Evolutionary conservation across 2,329 filamentous ascomycete genomes (phyloP).

Genomic region (Aureobasidium sp.): DNA sequence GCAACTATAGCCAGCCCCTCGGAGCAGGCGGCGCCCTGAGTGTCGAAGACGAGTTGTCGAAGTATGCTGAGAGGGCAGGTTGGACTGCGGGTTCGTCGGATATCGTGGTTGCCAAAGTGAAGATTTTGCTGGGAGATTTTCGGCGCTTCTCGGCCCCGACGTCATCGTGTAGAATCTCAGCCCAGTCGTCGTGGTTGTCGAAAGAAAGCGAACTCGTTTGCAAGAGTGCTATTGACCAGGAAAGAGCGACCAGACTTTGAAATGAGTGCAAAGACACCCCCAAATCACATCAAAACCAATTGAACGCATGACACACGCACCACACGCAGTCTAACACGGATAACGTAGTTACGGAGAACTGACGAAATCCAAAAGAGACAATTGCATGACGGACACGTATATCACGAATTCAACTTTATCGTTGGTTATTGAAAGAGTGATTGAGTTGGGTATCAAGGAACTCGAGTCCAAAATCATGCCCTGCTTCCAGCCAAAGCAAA

Average conservation of each 20-base stretch:
- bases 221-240: not conserved
- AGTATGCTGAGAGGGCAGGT: not conserved
- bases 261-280: not conserved
- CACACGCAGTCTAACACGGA: constrained; percentile 10
- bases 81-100: not conserved
- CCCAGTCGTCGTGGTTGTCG: not conserved
- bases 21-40: too few relatives aligned
- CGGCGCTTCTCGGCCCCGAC: not conserved
- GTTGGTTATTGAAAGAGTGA: constrained; percentile 3
- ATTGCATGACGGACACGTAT: not conserved
- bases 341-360: constrained; percentile 6
- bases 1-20: not conserved
- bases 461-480: constrained; percentile 1
- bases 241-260: not conserved
- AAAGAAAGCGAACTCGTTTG: not conserved
- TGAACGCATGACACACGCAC: constrained; percentile 8
- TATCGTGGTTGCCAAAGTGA: not conserved
- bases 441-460: constrained; percentile 14
- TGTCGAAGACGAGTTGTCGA: not conserved
- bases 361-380: constrained; percentile 1
- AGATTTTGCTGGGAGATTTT: not conserved
- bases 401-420: constrained; percentile 6
- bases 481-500: constrained; percentile 5
- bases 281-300: constrained; percentile 10
- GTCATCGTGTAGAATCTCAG: not conserved